These are phyloP conservation scores for Fusarium aywerte DNA, from an alignment of 2,329 filamentous ascomycete genomes.

Conservation along the genomic window DNA sequence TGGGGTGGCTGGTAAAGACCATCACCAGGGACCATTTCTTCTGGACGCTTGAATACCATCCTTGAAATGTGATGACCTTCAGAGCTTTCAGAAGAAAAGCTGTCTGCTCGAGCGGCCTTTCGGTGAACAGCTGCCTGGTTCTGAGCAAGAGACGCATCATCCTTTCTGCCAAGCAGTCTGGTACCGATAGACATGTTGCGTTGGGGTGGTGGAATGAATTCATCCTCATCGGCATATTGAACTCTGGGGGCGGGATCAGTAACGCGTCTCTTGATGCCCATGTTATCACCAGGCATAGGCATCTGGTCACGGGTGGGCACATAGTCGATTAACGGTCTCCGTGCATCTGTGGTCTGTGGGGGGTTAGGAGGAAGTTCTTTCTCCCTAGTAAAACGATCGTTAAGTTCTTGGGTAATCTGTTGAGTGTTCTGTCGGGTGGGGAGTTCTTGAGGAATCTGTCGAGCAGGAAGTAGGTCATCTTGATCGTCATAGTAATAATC, in stretches of 20 bases:
- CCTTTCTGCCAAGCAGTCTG: conserved; percentile 27
- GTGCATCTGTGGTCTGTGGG: conserved; percentile 37
- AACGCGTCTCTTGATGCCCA: conserved; percentile 45
- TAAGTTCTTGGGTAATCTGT: conserved; percentile 32
- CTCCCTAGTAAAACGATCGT: conserved; percentile 47
- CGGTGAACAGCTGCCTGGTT: conserved; percentile 34
- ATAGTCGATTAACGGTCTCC: conserved; percentile 33
- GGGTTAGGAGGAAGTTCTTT: conserved; percentile 51
- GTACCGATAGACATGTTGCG: conserved; percentile 38
- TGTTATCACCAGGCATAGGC: conserved; percentile 36
- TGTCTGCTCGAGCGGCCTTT: conserved; percentile 47
- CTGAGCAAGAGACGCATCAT: conserved; percentile 17
- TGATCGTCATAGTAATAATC: conserved; percentile 37
- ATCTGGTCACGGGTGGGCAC: conserved; percentile 16
- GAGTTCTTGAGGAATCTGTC: conserved; percentile 30
- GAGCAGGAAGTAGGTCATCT: conserved; percentile 24
- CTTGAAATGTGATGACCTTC: conserved; percentile 55
- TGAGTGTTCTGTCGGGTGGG: conserved; percentile 23
- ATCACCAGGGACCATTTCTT: conserved; percentile 59
- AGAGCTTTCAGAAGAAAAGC: conserved; percentile 46
- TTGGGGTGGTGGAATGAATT: conserved; percentile 41
- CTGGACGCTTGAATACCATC: conserved; percentile 56
- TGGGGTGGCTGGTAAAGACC: conserved; percentile 68
- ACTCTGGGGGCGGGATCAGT: conserved; percentile 47
- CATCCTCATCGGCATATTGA: conserved; percentile 46